These are phyloP conservation scores for Colletotrichum sp. DNA, from an alignment of 2,329 filamentous ascomycete genomes.

Conservation along the genomic window DNA sequence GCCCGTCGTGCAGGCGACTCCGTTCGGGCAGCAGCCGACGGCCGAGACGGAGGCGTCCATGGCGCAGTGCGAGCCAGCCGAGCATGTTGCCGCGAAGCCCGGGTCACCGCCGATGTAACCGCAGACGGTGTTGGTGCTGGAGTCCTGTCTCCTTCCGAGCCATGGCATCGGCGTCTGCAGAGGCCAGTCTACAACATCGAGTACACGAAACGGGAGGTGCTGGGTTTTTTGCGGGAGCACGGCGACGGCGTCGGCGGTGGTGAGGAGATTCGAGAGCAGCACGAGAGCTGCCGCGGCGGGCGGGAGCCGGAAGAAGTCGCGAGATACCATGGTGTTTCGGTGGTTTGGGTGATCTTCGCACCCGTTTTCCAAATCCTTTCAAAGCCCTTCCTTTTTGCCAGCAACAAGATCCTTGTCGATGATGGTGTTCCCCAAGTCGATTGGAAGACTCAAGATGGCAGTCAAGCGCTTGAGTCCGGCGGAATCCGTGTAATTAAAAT, in stretches of 20 bases:
- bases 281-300: slow-evolving; percentile 35
- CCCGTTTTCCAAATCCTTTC: not conserved
- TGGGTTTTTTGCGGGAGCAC: slow-evolving; percentile 48
- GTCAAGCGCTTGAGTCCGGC: not conserved
- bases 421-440: not conserved
- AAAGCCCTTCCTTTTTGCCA: not conserved
- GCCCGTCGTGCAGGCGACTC: slow-evolving; percentile 54
- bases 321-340: slow-evolving; percentile 27
- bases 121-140: slow-evolving; percentile 56
- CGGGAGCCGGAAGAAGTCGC: slow-evolving; percentile 39
- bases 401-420: not conserved
- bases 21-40: slow-evolving; percentile 63
- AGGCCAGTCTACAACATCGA: slow-evolving; percentile 46
- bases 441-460: not conserved
- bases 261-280: slow-evolving; percentile 36
- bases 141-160: slow-evolving; percentile 40
- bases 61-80: slow-evolving; percentile 63
- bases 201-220: slow-evolving; percentile 34
- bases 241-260: slow-evolving; percentile 38
- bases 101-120: slow-evolving; percentile 61
- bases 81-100: slow-evolving; percentile 60
- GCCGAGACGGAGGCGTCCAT: slow-evolving; percentile 52
- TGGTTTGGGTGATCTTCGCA: not conserved
- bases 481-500: not conserved
- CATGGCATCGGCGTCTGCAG: slow-evolving; percentile 46